Conservation (phyloP, 352 stramenopile genomes). For the Phytophthora chlamydospora region DNA sequence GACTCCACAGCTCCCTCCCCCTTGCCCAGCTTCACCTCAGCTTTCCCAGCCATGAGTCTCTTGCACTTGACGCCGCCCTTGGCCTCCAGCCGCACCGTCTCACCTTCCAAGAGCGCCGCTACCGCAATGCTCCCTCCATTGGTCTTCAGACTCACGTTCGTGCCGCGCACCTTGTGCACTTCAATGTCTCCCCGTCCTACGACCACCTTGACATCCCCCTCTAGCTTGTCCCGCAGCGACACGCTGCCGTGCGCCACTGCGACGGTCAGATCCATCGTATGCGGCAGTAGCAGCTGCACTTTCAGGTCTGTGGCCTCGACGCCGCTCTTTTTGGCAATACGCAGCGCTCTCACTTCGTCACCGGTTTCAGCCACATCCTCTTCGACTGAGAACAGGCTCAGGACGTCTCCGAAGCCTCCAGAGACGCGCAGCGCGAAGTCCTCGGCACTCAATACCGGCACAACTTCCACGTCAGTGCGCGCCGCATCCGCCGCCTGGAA, state of each 20-base stretch:
- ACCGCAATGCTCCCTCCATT: conserved; percentile 62
- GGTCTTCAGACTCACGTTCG: conserved; percentile 63
- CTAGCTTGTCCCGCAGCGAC: conserved; percentile 63
- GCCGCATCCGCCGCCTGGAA: conserved; percentile 47
- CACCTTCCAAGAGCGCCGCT: conserved; percentile 59
- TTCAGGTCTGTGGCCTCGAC: background rate
- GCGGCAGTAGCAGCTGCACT: conserved; percentile 49
- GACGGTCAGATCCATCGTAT: conserved; percentile 54
- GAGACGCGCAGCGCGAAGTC: conserved; percentile 55
- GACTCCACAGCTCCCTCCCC: conserved; percentile 20
- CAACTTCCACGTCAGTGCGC: conserved; percentile 45
- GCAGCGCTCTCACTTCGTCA: conserved; percentile 22
- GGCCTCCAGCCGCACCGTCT: conserved; percentile 49
- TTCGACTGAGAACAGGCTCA: conserved; percentile 34
- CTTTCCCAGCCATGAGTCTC: conserved; percentile 59
- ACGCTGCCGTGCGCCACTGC: conserved; percentile 55
- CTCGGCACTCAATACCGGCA: conserved; percentile 52
- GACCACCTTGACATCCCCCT: conserved; percentile 73
- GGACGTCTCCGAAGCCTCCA: background rate
- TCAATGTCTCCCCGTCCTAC: conserved; percentile 61
- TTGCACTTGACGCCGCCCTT: conserved; percentile 60
- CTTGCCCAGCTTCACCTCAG: conserved; percentile 66
- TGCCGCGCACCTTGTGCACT: conserved; percentile 70
- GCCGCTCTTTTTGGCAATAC: conserved; percentile 35
- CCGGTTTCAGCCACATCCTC: conserved; percentile 22